A percentile compares a stretch with the other conserved stretches of the same genome.
These are phyloP conservation scores for Nymphaea colorata DNA, from an alignment of 164 flowering plant species.

Conservation along the genomic window DNA sequence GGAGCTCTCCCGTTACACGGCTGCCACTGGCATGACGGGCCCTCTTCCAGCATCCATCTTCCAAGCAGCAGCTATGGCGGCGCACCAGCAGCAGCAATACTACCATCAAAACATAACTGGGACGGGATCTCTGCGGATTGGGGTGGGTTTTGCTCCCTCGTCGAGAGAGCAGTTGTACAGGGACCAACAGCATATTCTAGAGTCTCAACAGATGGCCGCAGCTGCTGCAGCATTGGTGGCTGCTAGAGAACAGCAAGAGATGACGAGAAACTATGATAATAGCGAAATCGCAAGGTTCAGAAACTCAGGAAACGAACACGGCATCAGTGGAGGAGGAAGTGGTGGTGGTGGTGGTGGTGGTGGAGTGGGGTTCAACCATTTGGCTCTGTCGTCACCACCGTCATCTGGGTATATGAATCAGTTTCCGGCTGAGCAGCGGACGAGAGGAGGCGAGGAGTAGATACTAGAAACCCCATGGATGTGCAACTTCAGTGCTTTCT, in stretches of 20 bases:
- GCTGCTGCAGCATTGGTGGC: slow-evolving; percentile 1
- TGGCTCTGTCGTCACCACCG: background rate
- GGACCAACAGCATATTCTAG: slow-evolving; percentile 4
- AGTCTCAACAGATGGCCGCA: slow-evolving; percentile 6
- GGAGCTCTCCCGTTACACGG: slow-evolving; percentile 12
- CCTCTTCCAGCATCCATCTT: slow-evolving; percentile 2
- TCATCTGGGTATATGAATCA: background rate
- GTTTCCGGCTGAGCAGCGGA: background rate
- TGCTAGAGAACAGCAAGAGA: slow-evolving; percentile 8
- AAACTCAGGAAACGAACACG: background rate
- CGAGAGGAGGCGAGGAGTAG: background rate
- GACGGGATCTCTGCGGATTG: slow-evolving; percentile 6
- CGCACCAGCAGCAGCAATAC: slow-evolving; percentile 5
- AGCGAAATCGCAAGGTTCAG: background rate
- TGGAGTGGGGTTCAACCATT: background rate
- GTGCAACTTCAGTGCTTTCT: background rate
- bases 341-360: background rate
- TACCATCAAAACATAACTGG: background rate
- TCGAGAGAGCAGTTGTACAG: slow-evolving; percentile 4
- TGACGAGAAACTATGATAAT: slow-evolving; percentile 9
- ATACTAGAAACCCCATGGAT: no score
- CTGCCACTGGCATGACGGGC: slow-evolving; percentile 14
- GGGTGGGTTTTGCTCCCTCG: slow-evolving; percentile 4
- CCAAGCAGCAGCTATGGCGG: slow-evolving; percentile 3
- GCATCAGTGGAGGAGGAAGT: background rate